phyloP scores from a whole-genome alignment of 345 rosid genomes.

The Citrus australasica region DNA sequence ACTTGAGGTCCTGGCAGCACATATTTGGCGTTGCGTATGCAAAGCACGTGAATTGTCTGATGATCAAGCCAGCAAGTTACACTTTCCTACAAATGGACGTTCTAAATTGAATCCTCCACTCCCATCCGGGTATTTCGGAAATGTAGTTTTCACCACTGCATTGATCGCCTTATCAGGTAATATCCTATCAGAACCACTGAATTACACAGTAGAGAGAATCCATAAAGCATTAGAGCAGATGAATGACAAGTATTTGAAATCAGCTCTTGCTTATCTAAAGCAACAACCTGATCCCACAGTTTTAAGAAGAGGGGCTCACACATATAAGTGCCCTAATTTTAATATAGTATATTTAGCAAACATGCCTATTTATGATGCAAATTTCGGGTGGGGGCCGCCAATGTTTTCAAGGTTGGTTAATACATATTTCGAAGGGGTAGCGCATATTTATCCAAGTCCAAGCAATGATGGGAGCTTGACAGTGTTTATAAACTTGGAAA shows the following conservation, averaged over 20 bases:
- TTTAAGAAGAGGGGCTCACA: slow-evolving; percentile 40
- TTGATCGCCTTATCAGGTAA: background rate
- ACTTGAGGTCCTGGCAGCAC: background rate
- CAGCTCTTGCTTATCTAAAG: background rate
- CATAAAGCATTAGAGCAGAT: background rate
- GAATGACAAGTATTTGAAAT: background rate
- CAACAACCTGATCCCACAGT: slow-evolving; percentile 21
- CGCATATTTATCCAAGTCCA: slow-evolving; percentile 40
- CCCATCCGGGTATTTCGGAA: slow-evolving; percentile 6
- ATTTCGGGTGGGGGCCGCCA: slow-evolving; percentile 76
- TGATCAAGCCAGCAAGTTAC: slow-evolving; percentile 9
- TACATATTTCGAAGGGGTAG: slow-evolving; percentile 29
- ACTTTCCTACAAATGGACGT: background rate
- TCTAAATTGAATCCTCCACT: slow-evolving; percentile 2
- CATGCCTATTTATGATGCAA: slow-evolving; percentile 37
- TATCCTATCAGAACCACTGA: background rate
- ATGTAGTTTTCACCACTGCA: background rate
- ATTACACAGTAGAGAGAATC: background rate
- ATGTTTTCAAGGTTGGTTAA: slow-evolving; percentile 47
- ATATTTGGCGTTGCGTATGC: background rate
- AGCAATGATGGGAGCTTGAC: slow-evolving; percentile 53
- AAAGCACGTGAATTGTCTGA: slow-evolving; percentile 2
- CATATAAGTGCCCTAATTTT: slow-evolving; percentile 42
- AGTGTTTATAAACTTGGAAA: background rate
- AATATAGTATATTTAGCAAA: slow-evolving; percentile 45